phyloP scores from a whole-genome alignment of 345 rosid genomes.

The Durio zibethinus region DNA sequence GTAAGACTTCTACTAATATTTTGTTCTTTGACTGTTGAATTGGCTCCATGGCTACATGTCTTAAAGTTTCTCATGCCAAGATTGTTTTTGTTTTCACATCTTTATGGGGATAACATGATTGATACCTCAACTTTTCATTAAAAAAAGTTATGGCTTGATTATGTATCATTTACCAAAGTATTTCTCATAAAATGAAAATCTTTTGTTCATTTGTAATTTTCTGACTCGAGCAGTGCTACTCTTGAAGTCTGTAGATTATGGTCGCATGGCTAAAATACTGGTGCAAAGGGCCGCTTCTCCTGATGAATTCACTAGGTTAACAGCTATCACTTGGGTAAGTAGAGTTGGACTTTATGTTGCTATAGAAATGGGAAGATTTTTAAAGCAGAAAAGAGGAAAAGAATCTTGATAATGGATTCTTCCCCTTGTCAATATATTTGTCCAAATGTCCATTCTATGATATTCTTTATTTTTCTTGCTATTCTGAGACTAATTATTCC shows the following conservation, averaged over 20 bases:
- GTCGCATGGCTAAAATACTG: conserved; percentile 99
- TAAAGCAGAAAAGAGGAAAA: neutral
- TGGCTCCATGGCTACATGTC: conserved; percentile 13
- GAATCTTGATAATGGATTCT: neutral
- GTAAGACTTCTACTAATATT: conserved; percentile 53
- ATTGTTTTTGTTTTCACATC: neutral
- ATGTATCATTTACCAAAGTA: neutral
- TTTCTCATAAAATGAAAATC: conserved; percentile 27
- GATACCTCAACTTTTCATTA: neutral
- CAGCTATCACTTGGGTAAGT: conserved; percentile 96
- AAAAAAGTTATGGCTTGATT: neutral
- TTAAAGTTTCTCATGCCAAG: conserved; percentile 1
- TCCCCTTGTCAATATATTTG: neutral
- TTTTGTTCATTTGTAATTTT: conserved; percentile 58
- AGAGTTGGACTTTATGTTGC: neutral
- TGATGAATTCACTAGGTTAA: conserved; percentile 96
- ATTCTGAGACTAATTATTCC: neutral
- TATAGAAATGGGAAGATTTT: neutral
- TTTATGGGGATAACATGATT: neutral
- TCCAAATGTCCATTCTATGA: neutral
- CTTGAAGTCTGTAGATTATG: conserved; percentile 99
- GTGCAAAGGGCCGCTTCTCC: conserved; percentile 91
- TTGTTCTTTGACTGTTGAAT: neutral
- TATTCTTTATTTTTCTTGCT: neutral
- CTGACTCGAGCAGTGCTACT: conserved; percentile 88